A percentile compares a stretch with the other conserved stretches of the same genome.
Conservation (phyloP, 768 basidiomycete species). For the Amylocystis lapponica region DNA sequence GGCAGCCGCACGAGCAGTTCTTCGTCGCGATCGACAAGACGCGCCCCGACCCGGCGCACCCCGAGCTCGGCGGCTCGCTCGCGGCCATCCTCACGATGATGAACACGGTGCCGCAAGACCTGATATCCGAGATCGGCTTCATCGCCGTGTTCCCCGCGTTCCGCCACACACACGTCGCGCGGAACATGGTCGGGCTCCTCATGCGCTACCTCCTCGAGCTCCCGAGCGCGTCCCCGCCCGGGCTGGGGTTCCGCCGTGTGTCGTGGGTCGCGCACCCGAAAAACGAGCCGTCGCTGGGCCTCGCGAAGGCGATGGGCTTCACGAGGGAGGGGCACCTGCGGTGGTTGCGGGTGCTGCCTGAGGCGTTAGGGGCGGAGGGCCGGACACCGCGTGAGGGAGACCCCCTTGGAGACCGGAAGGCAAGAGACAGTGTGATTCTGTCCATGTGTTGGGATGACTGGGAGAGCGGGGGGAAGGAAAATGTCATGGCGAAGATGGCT, state of each 20-base stretch:
- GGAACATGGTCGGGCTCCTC: slow-evolving; percentile 33
- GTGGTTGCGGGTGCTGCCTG: slow-evolving; percentile 33
- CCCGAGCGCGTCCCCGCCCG: slow-evolving; percentile 18
- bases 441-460: slow-evolving; percentile 59
- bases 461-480: slow-evolving; percentile 35
- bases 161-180: slow-evolving; percentile 39
- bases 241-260: slow-evolving; percentile 42
- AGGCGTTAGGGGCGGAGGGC: slow-evolving; percentile 21
- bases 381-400: slow-evolving; percentile 21
- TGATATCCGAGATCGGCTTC: slow-evolving; percentile 34
- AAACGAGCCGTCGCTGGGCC: slow-evolving; percentile 32
- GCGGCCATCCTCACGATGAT: slow-evolving; percentile 37
- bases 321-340: slow-evolving; percentile 34
- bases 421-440: slow-evolving; percentile 38
- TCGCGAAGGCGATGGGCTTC: slow-evolving; percentile 44
- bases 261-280: slow-evolving; percentile 37
- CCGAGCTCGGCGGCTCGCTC: slow-evolving; percentile 26
- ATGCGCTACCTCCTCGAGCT: slow-evolving; percentile 21
- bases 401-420: not conserved
- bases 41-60: slow-evolving; percentile 20
- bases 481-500: too few relatives aligned
- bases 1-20: slow-evolving; percentile 11
- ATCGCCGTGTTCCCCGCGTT: slow-evolving; percentile 33
- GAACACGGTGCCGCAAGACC: slow-evolving; percentile 23
- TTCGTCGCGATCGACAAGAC: slow-evolving; percentile 39